A percentile compares a stretch with the other conserved stretches of the same genome.
Conservation (phyloP, 2,329 filamentous ascomycete species). For the Ophiobolus disseminans region DNA sequence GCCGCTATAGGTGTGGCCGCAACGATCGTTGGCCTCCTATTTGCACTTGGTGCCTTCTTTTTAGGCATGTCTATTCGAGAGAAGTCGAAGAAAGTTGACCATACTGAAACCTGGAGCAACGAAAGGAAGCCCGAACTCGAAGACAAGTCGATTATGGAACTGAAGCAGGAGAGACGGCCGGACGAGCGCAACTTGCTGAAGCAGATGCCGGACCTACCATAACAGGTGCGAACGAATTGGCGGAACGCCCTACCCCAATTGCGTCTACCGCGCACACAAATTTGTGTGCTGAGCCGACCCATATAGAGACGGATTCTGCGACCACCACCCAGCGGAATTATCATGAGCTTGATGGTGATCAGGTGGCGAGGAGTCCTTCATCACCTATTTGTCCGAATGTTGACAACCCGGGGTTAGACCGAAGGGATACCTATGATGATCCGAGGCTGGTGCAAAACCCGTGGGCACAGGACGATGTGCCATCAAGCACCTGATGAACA, state of each 20-base stretch:
- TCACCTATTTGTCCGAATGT: background rate
- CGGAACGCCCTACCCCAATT: too few relatives aligned
- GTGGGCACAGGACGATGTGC: conserved; percentile 1
- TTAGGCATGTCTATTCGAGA: background rate
- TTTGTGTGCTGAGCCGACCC: background rate
- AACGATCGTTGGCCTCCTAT: background rate
- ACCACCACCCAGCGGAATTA: too few relatives aligned
- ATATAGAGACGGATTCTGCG: background rate
- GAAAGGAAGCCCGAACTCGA: background rate
- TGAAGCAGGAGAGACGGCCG: too few relatives aligned
- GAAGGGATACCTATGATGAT: background rate
- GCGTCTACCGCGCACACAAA: background rate
- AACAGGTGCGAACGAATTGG: too few relatives aligned
- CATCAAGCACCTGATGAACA: too few relatives aligned
- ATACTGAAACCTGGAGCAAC: background rate
- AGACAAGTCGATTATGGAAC: too few relatives aligned
- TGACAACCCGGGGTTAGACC: background rate
- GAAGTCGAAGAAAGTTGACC: background rate
- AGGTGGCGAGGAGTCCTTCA: background rate
- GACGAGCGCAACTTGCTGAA: too few relatives aligned
- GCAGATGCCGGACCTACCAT: too few relatives aligned
- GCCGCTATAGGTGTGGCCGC: background rate
- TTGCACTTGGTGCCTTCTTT: background rate
- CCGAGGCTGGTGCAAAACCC: background rate
- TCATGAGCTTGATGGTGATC: background rate